Base-by-base conservation (phyloP, 495 filamentous ascomycete genomes). In the Ascobolus immersus region DNA sequence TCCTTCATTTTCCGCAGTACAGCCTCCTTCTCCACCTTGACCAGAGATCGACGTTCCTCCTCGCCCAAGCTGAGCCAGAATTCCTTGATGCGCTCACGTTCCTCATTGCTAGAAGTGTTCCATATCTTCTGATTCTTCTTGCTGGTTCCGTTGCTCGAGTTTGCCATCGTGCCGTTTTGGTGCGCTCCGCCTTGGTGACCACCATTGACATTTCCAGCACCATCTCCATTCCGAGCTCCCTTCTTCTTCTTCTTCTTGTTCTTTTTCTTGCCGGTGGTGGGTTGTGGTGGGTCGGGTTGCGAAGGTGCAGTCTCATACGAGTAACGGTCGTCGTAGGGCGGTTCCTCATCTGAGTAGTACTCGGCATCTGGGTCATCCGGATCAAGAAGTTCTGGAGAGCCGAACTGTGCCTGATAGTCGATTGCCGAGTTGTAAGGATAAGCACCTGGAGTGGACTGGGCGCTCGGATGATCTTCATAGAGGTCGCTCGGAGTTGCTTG, bases 1-100 rank as follows among this genome's bases (percentile, higher is more conserved):
- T 99, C 89, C 57, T 99, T 96, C 86, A 99, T 99, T 57, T 99
- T 99, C 43, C 77, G 77, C 33, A 99, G 55, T 1, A 99, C 86
- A 4, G 89, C 86, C 55, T 94, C 81, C 50, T 99, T 99, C 55
- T 99, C 86, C 8, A 99, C 81, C 52, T 91, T 92, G 40, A 99
- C 82, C 24, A 99, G 58, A 4, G 77, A 79, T 40, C 84, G 78
- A 33, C 86, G 71, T 38, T 99, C 84, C 28, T 81, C 74, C 51
- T 99, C 89, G 37, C 79, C 78, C 17, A 99, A 55, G n/a, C 79
- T 81, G 21, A 99, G 62, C 86, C 86, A 99, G 55, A 94, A 99
- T 36, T 90, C 77, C 46, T 91, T 89, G 49, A 99, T 99, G 40
- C 86, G 73, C 51, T 93, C 80, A 10, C 86, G 72, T 52, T 99